A percentile compares a stretch with the other conserved stretches of the same genome.
phyloP scores from a whole-genome alignment of 2,329 filamentous ascomycete genomes.

The Lachnellula subtilissima region DNA sequence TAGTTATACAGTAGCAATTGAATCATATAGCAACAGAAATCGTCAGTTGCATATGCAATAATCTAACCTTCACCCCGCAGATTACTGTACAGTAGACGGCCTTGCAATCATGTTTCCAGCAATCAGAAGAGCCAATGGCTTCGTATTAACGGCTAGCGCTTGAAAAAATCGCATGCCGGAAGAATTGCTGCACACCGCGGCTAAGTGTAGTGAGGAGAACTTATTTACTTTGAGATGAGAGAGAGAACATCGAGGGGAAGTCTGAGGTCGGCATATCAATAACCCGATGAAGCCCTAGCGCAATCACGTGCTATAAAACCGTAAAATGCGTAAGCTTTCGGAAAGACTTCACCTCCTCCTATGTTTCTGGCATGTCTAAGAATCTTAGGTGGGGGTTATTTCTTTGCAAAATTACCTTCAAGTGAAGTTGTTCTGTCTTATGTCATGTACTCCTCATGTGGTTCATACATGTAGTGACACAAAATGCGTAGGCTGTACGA shows the following conservation, averaged over 20 bases:
- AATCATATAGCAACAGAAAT: background rate
- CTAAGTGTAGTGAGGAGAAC: background rate
- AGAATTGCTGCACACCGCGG: background rate
- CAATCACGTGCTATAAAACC: too few species aligned
- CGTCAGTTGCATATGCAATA: background rate
- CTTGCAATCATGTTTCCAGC: conserved; percentile 10
- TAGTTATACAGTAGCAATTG: conserved; percentile 5
- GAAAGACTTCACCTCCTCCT: too few species aligned
- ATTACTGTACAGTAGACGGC: background rate
- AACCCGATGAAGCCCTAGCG: too few species aligned
- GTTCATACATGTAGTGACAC: background rate
- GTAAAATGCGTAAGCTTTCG: too few species aligned
- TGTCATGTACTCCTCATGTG: too few species aligned
- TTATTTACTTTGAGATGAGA: background rate
- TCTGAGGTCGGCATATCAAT: too few species aligned
- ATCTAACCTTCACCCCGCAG: conserved; percentile 3
- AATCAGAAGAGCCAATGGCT: conserved; percentile 7
- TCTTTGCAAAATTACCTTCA: too few species aligned
- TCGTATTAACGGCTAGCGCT: background rate
- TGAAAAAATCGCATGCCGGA: background rate
- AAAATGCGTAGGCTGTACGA: too few species aligned
- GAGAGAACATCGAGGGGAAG: too few species aligned
- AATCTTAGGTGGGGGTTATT: too few species aligned
- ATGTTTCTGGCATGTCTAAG: too few species aligned
- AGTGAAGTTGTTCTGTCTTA: too few species aligned